Evolutionary conservation across 495 filamentous ascomycete genomes (phyloP).

Genomic region (Parathielavia hyrcaniae): DNA sequence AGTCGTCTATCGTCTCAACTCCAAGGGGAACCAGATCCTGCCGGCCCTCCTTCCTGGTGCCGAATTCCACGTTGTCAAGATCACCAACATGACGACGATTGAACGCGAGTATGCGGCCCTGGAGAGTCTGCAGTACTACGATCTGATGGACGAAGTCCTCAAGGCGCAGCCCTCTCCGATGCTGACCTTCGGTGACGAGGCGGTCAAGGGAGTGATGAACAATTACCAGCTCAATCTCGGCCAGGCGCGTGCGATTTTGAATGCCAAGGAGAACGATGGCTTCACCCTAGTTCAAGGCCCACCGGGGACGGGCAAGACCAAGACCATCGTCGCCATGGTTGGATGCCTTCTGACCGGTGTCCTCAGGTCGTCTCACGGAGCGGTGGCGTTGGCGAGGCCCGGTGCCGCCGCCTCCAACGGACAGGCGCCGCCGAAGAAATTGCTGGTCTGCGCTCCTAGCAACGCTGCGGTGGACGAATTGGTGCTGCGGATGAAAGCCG

Average conservation of each 20-base stretch:
- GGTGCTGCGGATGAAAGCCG: conserved; percentile 84
- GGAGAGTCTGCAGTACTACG: conserved; percentile 85
- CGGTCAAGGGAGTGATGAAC: conserved; percentile 56
- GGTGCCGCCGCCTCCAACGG: conserved; percentile 31
- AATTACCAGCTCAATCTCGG: conserved; percentile 82
- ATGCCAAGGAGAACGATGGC: conserved; percentile 86
- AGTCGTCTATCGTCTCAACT: conserved; percentile 73
- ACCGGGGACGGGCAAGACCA: conserved; percentile 95
- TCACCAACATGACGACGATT: conserved; percentile 81
- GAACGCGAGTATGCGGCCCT: conserved; percentile 93
- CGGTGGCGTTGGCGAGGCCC: conserved; percentile 48
- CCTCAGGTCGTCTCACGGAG: conserved; percentile 43
- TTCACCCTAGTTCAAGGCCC: conserved; percentile 96
- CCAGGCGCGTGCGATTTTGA: conserved; percentile 87
- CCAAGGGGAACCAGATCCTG: conserved; percentile 45
- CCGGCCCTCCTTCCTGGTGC: conserved; percentile 50
- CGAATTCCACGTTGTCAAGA: conserved; percentile 67
- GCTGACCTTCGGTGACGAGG: conserved; percentile 67
- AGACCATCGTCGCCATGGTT: conserved; percentile 94
- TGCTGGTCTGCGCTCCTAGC: conserved; percentile 91
- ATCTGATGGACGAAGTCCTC: conserved; percentile 85
- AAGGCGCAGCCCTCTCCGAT: conserved; percentile 82
- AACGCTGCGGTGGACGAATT: conserved; percentile 97
- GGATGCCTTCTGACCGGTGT: conserved; percentile 69
- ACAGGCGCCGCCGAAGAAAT: conserved; percentile 56